phyloP scores from a whole-genome alignment of 2,329 filamentous ascomycete species.

The Bipolaris sorokiniana region DNA sequence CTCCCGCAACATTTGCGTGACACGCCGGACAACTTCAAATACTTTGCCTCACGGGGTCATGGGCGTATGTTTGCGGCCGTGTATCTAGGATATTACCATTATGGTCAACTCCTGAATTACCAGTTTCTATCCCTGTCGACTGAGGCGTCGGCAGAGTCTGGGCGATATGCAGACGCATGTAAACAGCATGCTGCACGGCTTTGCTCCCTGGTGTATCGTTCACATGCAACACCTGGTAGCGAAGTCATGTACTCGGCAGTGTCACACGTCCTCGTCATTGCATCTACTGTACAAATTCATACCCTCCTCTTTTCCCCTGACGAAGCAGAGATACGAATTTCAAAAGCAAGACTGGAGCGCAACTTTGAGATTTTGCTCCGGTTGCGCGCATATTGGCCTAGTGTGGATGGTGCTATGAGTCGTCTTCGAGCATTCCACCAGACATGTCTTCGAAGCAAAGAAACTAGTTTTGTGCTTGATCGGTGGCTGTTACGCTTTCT shows the following conservation, averaged over 20 bases:
- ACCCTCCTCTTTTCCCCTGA: slow-evolving; percentile 32
- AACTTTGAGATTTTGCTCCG: slow-evolving; percentile 33
- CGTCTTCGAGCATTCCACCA: slow-evolving; percentile 35
- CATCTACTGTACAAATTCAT: slow-evolving; percentile 33
- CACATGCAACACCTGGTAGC: slow-evolving; percentile 25
- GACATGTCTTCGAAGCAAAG: slow-evolving; percentile 33
- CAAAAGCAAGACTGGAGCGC: slow-evolving; percentile 31
- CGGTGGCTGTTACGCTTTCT: slow-evolving; percentile 34
- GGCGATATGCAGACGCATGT: slow-evolving; percentile 29
- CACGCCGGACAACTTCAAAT: slow-evolving; percentile 30
- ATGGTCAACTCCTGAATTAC: slow-evolving; percentile 32
- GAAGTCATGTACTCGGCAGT: slow-evolving; percentile 33
- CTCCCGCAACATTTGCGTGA: slow-evolving; percentile 34
- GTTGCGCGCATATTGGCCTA: slow-evolving; percentile 31
- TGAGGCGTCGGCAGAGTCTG: slow-evolving; percentile 20
- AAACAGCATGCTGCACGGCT: slow-evolving; percentile 32
- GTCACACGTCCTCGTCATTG: slow-evolving; percentile 33
- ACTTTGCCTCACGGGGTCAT: slow-evolving; percentile 28
- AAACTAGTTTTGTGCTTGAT: slow-evolving; percentile 36
- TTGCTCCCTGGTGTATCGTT: slow-evolving; percentile 32
- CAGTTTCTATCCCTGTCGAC: slow-evolving; percentile 27
- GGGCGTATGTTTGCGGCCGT: slow-evolving; percentile 33
- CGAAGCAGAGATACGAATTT: slow-evolving; percentile 28
- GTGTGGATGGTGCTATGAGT: slow-evolving; percentile 34
- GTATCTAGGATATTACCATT: slow-evolving; percentile 35